Percentiles rank a stretch among this genome's conserved stretches.
These are phyloP conservation scores for Phlebiopsis gigantea DNA, from an alignment of 768 basidiomycete genomes.

Conservation along the genomic window DNA sequence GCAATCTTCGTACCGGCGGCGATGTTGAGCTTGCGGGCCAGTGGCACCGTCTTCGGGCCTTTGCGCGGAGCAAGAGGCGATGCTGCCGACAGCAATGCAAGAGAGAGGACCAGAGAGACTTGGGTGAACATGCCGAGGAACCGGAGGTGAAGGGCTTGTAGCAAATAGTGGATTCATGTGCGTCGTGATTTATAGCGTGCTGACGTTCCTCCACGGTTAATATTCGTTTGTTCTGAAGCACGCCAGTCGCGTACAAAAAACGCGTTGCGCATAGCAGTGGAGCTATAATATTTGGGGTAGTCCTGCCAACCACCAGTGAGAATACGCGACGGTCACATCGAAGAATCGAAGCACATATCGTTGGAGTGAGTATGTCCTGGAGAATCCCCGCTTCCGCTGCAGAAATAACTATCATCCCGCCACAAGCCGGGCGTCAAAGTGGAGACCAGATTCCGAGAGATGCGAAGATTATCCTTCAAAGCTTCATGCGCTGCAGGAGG, in stretches of 20 bases:
- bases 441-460: background rate
- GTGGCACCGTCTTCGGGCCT: constrained; percentile 32
- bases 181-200: background rate
- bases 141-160: background rate
- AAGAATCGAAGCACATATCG: background rate
- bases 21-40: constrained; percentile 48
- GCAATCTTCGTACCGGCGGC: constrained; percentile 44
- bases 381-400: background rate
- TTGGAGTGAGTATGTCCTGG: background rate
- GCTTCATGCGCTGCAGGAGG: too few relatives aligned
- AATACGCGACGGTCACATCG: background rate
- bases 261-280: background rate
- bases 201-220: background rate
- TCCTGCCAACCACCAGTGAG: background rate
- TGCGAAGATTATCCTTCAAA: background rate
- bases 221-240: background rate
- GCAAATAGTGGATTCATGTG: background rate
- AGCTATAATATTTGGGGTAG: background rate
- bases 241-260: background rate
- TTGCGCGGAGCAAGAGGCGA: constrained; percentile 20
- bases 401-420: background rate
- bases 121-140: constrained; percentile 1
- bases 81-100: constrained; percentile 17
- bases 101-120: constrained; percentile 16
- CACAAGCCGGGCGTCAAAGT: background rate